Base-by-base conservation (phyloP, 441 rosid species). In the Erodium texanum region DNA sequence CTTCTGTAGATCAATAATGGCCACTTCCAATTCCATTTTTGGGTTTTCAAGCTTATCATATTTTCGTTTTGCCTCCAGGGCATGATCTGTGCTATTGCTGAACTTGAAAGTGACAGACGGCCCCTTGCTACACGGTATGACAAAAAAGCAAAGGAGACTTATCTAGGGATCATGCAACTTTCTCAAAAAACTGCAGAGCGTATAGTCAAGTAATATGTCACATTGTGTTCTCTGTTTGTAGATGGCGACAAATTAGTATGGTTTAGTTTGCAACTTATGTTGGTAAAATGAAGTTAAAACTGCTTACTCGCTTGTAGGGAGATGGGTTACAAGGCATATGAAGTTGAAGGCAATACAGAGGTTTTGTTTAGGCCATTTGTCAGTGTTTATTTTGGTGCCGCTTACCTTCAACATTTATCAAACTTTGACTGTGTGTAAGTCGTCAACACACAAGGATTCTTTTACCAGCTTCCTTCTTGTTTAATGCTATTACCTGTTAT, bases 81-180 rank as follows among this genome's bases (percentile, higher is more conserved):
- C 23, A 89, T 94, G 97, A 78, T 94, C 66, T 85, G 93, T 74
- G 85, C 93, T 16, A 82, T 94, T 80, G 92, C 92, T n/a, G 97
- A 91, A 77, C 92, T 91, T 70, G 97, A 81, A 78, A 91, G 99
- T 83, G 92, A 89, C 71, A 81, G 99, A 61, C 92, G 83, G 77
- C 88, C 85, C 67, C 91, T 94, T 73, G 79, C 89, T 58, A 65
- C 74, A 63, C 77, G 79, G 48, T 85, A 84, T 80, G 83, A 81
- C 68, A 89, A 84, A 75, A 94, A 91, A 76, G 77, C 81, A 62
- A 94, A 94, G 83, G 82, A 83, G 48, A 83, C 89, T 3, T 82
- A 87, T 6, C 2, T 86, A 58, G 99, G 97, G 58, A 77, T 94
- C 64, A 83, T 94, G 92, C 99, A 94, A 77, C 74, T 91, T 77